Evolutionary conservation across 2,329 filamentous ascomycete species (phyloP), one percentile per base, ranked within the genome.

Genomic region (Alternaria gaisen): DNA sequence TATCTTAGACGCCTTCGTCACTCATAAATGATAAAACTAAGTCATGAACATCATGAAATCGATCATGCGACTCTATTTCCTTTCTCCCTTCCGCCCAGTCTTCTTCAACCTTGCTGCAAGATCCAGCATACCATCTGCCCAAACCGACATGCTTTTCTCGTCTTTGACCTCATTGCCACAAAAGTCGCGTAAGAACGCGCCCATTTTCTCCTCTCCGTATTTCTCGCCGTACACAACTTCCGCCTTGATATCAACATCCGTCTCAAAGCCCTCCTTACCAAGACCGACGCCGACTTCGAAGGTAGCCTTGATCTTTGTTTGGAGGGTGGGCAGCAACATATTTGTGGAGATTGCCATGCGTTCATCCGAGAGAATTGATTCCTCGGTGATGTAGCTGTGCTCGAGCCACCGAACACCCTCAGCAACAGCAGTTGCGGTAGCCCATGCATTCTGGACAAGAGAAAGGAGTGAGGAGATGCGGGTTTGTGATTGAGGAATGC

Each of bases 181-280:
- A 74, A 85, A 83, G 36, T 84, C 84, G 12, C 81, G 77, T 64
- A 95, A 73, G 67, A 91, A 93, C 56, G 92, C 90, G n/a, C 81
- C 82, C 82, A 95, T 89, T 78, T 92, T 93, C 51, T 83, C 86
- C 65, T 88, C 87, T 65, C 92, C 91, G 76, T 94, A 93, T 61
- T 86, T 84, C 79, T 94, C 91, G 0, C 92, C 92, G 74, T 95
- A 95, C 2, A 93, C 82, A 1, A 94, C 87, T 53, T 82, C 83
- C 0, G 88, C 90, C 6, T 79, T 79, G 24, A 91, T 80, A 14
- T 78, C 76, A 36, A 92, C 82, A 1, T 86, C 83, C 11, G 90
- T 79, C 4, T 84, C 83, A n/a, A 82, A 80, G 1, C 80, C 79
- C 0, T 79, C 79, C 50, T 78, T 81, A 10, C 78, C 77, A 3